Conservation (phyloP, 2,329 filamentous ascomycete species). For the Colletotrichum aenigma region DNA sequence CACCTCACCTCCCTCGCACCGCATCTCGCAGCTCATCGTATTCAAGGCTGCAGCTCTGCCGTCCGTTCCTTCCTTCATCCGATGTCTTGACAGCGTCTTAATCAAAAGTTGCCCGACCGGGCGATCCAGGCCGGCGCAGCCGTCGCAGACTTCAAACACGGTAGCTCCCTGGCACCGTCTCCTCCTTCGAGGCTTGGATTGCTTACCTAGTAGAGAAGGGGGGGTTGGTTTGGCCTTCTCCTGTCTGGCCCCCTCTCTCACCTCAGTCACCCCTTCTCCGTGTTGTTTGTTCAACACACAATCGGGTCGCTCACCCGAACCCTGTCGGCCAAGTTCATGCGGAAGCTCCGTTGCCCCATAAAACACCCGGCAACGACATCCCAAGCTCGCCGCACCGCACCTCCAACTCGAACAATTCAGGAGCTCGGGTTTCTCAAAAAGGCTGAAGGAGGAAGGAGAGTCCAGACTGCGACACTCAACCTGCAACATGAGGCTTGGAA, state of each 20-base stretch:
- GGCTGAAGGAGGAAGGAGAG: not conserved
- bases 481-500: not conserved
- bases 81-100: not conserved
- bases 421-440: not conserved
- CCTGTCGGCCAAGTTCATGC: conserved; percentile 7
- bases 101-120: not conserved
- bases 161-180: not conserved
- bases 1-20: not conserved
- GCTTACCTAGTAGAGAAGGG: not conserved
- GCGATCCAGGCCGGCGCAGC: not conserved
- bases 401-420: not conserved
- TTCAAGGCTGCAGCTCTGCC: not conserved
- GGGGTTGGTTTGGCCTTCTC: not conserved
- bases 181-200: not conserved
- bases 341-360: not conserved
- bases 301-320: not conserved
- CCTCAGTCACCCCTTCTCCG: not conserved
- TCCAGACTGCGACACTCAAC: not conserved
- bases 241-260: not conserved
- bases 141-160: conserved; percentile 12
- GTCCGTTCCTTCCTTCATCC: not conserved
- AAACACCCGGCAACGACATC: not conserved
- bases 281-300: conserved; percentile 3
- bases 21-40: not conserved
- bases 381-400: not conserved